Evolutionary conservation across 371 early-diverging fungal species (phyloP), one percentile per base, ranked within the genome.

Genomic region (Blakeslea trispora): DNA sequence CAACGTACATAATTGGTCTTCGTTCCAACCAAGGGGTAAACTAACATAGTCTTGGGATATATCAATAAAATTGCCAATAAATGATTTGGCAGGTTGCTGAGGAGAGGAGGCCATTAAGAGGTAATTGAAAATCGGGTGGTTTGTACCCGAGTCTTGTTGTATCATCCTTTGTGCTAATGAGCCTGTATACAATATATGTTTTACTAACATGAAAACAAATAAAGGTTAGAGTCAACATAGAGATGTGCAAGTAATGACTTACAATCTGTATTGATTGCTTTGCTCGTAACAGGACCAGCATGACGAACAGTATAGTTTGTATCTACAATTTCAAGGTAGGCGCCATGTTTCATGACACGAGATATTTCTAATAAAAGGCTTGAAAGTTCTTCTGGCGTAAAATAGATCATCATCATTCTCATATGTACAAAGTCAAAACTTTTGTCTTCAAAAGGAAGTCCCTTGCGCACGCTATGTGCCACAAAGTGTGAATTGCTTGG

Each of bases 401-500:
- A 59, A 18, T 70, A 72, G 6, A 64, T 44, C 1, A 81, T 49
- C 56, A 83, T 72, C 46, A 68, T 46, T 24, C 84, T 70, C 69
- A 81, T 74, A 60, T 79, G 73, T 31, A 85, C 63, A 55, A 71
- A 85, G 53, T 85, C 85, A 59, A 85, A 81, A 28, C 64, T 46
- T 34, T 69, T 68, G 45, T 79, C 81, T 7, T 72, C 59, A 64
- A 75, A 85, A 2, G 85, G 81, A 23, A 85, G 55, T 6, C 79
- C 76, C 11, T 75, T 67, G 5, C 79, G 57, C 9, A 83, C 66
- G 42, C 83, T 69, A 40, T 80, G 77, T 19, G 75, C 67, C 24
- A 64, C 61, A 57, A 85, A 85, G 32, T 75, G 70, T 6, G 77
- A 71, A 60, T 86, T 84, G 44, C 47, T 55, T 0, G 84, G 84